These are phyloP conservation scores for Debaryomyces nepalensis DNA, from an alignment of 1,139 yeast species.

Conservation along the genomic window DNA sequence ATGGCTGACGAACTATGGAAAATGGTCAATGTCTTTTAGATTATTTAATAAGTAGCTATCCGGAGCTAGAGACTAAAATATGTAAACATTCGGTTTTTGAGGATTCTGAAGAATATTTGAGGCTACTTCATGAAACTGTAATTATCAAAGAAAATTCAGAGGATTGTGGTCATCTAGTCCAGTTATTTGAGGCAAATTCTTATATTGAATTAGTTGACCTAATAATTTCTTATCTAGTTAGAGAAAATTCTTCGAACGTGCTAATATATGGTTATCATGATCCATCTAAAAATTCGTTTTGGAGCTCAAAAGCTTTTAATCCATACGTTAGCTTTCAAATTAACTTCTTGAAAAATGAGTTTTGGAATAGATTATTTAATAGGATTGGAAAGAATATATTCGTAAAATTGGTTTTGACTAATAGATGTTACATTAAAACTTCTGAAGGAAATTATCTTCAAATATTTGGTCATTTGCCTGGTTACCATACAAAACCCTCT, in stretches of 20 bases:
- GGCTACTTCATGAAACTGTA: slow-evolving; percentile 3
- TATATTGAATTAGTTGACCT: slow-evolving; percentile 35
- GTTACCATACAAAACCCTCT: slow-evolving; percentile 3
- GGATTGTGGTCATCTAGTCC: slow-evolving; percentile 1
- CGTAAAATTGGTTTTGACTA: slow-evolving; percentile 34
- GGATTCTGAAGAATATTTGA: slow-evolving; percentile 3
- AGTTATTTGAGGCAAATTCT: slow-evolving; percentile 11
- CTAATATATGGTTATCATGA: slow-evolving; percentile 34
- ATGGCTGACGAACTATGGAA: slow-evolving; percentile 6
- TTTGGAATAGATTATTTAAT: slow-evolving; percentile 41
- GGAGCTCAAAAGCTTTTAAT: slow-evolving; percentile 23
- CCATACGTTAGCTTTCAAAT: slow-evolving; percentile 31
- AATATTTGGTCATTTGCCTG: slow-evolving; percentile 39
- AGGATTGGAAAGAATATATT: slow-evolving; percentile 38
- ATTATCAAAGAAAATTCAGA: slow-evolving; percentile 3
- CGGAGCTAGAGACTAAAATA: slow-evolving; percentile 3
- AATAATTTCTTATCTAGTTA: slow-evolving; percentile 24
- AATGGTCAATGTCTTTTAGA: slow-evolving; percentile 9
- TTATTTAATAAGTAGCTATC: slow-evolving; percentile 12
- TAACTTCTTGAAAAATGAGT: slow-evolving; percentile 35
- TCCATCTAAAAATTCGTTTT: slow-evolving; percentile 18
- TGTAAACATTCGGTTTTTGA: slow-evolving; percentile 3
- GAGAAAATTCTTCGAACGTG: slow-evolving; percentile 25
- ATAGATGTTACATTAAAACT: slow-evolving; percentile 27
- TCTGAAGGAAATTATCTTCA: slow-evolving; percentile 26